Conservation (phyloP, 495 filamentous ascomycete genomes). For the Neurospora hispaniola region DNA sequence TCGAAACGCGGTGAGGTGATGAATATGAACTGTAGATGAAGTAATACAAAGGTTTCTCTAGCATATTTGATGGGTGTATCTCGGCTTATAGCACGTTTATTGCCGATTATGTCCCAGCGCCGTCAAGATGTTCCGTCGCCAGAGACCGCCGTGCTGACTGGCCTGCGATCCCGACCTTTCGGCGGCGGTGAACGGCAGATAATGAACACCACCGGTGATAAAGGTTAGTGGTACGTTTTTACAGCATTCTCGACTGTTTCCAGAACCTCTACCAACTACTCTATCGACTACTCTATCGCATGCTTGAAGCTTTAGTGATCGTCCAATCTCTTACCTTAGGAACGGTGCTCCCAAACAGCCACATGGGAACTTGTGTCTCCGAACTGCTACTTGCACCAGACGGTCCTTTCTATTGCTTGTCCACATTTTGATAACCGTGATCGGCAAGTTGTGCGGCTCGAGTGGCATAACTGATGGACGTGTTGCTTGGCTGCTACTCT, state of each 20-base stretch:
- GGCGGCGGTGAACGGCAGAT: not conserved
- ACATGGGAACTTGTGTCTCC: not conserved
- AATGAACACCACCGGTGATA: not conserved
- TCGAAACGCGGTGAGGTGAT: not conserved
- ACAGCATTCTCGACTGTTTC: not conserved
- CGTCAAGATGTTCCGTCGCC: not conserved
- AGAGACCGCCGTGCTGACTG: not conserved
- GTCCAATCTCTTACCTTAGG: not conserved
- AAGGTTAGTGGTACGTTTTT: not conserved
- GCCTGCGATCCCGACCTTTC: not conserved
- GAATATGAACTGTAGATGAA: not conserved
- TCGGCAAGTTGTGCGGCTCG: not conserved
- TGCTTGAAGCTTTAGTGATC: not conserved
- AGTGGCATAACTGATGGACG: not conserved
- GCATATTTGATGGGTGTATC: not conserved
- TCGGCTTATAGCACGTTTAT: not conserved
- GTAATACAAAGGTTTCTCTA: no score
- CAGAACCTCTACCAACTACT: not conserved
- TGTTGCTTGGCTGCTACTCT: not conserved
- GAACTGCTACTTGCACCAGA: not conserved
- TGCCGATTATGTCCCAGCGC: not conserved
- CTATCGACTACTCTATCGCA: not conserved
- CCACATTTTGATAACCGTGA: not conserved
- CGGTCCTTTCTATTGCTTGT: not conserved
- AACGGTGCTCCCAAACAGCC: not conserved